Evolutionary conservation across 148 eudicot genomes (phyloP).

Genomic region (Linanthus parryae): DNA sequence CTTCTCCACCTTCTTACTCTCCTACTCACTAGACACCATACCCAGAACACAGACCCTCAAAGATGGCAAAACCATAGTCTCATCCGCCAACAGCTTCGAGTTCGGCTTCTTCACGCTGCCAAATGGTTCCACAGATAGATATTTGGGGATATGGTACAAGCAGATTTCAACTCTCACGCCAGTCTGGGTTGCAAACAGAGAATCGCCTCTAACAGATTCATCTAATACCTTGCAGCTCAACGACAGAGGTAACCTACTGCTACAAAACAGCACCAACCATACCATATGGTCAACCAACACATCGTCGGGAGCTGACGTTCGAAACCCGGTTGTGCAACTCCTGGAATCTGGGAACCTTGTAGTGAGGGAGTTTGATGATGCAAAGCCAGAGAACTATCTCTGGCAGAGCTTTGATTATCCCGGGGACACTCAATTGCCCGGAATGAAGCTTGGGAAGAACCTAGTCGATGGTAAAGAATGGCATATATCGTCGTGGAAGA

Average conservation of each 20-base stretch:
- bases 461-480: background rate
- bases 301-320: background rate
- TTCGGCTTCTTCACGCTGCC: background rate
- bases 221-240: background rate
- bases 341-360: slow-evolving; percentile 32
- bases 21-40: slow-evolving; percentile 7
- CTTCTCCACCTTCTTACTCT: background rate
- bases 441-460: slow-evolving; percentile 26
- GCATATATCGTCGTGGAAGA: slow-evolving; percentile 4
- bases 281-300: slow-evolving; percentile 5
- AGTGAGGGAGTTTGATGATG: slow-evolving; percentile 3
- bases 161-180: background rate
- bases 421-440: slow-evolving; percentile 17
- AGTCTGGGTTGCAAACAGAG: slow-evolving; percentile 7
- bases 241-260: background rate
- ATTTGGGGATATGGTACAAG: background rate
- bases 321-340: slow-evolving; percentile 16
- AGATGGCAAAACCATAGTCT: slow-evolving; percentile 5
- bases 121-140: background rate
- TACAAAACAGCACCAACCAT: background rate
- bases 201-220: background rate
- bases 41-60: background rate
- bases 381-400: background rate
- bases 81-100: background rate
- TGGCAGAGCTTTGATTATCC: slow-evolving; percentile 39